Conservation (phyloP, 1,139 yeast genomes). For the Debaryomyces fabryi region DNA sequence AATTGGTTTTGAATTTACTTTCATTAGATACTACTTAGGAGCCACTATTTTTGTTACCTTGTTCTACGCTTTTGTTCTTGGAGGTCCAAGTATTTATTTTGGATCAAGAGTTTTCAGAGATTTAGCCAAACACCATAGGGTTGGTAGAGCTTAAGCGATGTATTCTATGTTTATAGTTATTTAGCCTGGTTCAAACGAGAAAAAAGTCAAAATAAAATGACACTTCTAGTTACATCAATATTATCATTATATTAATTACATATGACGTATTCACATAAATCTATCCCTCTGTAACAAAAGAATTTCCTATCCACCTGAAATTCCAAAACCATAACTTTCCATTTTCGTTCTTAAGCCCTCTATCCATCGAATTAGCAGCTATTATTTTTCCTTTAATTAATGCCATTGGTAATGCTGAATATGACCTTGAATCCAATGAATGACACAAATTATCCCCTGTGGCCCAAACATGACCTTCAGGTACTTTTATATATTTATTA, state of each 20-base stretch:
- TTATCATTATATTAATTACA: neutral
- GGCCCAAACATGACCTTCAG: conserved; percentile 95
- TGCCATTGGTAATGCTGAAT: conserved; percentile 87
- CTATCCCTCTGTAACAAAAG: conserved; percentile 25
- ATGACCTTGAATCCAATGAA: conserved; percentile 88
- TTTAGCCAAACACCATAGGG: conserved; percentile 37
- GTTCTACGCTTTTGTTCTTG: conserved; percentile 50
- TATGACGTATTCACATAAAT: conserved; percentile 1
- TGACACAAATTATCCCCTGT: conserved; percentile 92
- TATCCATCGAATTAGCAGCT: conserved; percentile 57
- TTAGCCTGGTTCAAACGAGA: neutral
- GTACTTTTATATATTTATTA: conserved; percentile 66
- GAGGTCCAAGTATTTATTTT: conserved; percentile 59
- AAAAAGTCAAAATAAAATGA: neutral
- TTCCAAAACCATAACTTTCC: conserved; percentile 49
- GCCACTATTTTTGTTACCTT: conserved; percentile 73
- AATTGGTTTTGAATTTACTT: conserved; percentile 61
- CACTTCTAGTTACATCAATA: neutral
- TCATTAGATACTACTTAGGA: conserved; percentile 70
- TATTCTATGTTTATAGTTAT: conserved; percentile 1
- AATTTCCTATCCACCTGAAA: conserved; percentile 57
- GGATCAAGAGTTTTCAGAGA: conserved; percentile 64
- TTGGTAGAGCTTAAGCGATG: conserved; percentile 27
- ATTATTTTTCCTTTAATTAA: conserved; percentile 84
- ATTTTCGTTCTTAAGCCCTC: conserved; percentile 29